Evolutionary conservation across 2,329 filamentous ascomycete species (phyloP).

Genomic region (Penicillium sp.): DNA sequence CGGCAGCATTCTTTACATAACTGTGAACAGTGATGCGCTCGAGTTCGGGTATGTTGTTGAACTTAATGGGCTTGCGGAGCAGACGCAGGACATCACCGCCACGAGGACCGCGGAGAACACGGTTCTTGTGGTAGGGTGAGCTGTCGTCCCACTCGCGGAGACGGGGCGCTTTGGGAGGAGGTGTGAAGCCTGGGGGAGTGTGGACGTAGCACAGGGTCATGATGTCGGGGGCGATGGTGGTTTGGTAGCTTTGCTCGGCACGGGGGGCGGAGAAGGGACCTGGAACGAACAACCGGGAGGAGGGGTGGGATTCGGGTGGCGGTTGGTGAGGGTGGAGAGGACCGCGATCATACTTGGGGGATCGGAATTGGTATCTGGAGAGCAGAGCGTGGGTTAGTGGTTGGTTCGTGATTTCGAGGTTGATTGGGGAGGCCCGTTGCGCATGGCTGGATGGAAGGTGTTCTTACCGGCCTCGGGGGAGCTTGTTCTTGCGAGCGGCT

Average conservation of each 20-base stretch:
- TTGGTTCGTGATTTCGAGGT: neutral
- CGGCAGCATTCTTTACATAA: conserved; percentile 67
- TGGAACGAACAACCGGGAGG: conserved; percentile 83
- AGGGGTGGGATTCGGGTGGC: conserved; percentile 80
- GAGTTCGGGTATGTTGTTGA: conserved; percentile 82
- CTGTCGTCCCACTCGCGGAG: conserved; percentile 85
- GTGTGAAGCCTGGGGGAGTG: conserved; percentile 72
- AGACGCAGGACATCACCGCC: conserved; percentile 64
- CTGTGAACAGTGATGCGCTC: conserved; percentile 78
- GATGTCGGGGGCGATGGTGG: conserved; percentile 82
- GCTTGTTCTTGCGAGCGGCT: conserved; percentile 43
- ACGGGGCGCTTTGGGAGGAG: conserved; percentile 61
- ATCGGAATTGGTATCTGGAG: conserved; percentile 85
- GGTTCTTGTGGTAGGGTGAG: conserved; percentile 92
- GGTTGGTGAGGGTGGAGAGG: conserved; percentile 91
- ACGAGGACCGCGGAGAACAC: conserved; percentile 79
- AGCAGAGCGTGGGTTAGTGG: conserved; percentile 8
- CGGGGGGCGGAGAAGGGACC: conserved; percentile 89
- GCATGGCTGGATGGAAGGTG: neutral
- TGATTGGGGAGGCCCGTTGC: neutral
- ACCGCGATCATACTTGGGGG: conserved; percentile 92
- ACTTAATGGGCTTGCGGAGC: conserved; percentile 63
- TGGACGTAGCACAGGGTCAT: conserved; percentile 88
- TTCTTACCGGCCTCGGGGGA: conserved; percentile 56
- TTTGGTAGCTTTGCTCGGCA: conserved; percentile 85